Conservation (phyloP, 257 asterid genomes). For the Jacaranda mimosifolia region DNA sequence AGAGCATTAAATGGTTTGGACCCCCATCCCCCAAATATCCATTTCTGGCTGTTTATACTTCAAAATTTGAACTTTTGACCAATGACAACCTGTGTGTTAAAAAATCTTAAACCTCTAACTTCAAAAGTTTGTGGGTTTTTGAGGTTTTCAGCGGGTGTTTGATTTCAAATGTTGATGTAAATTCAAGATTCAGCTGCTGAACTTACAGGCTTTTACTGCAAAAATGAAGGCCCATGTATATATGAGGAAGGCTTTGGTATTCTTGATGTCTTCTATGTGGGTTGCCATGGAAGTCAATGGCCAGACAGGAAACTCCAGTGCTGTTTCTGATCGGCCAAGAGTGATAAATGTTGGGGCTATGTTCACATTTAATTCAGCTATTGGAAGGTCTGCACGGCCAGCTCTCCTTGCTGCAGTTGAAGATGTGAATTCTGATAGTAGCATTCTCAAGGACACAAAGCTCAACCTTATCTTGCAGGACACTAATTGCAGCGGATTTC, state of each 20-base stretch:
- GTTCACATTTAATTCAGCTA: conserved; percentile 71
- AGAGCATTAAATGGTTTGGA: background rate
- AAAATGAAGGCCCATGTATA: conserved; percentile 39
- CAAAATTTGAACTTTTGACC: background rate
- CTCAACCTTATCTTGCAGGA: conserved; percentile 70
- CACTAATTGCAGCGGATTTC: conserved; percentile 92
- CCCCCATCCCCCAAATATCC: background rate
- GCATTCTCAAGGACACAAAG: conserved; percentile 55
- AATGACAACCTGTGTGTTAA: conserved; percentile 18
- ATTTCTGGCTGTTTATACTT: background rate
- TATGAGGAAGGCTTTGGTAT: conserved; percentile 39
- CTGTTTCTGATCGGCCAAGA: conserved; percentile 39
- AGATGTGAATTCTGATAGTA: conserved; percentile 74
- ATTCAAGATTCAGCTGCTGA: conserved; percentile 34
- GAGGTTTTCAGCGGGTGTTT: conserved; percentile 38
- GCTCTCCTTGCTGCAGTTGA: conserved; percentile 81
- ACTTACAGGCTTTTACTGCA: conserved; percentile 1
- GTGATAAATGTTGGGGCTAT: conserved; percentile 80
- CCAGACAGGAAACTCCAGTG: conserved; percentile 40
- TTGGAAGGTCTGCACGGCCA: conserved; percentile 78
- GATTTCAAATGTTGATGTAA: conserved; percentile 43
- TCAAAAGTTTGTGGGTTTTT: conserved; percentile 33
- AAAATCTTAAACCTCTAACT: conserved; percentile 36
- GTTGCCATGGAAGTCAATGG: conserved; percentile 26
- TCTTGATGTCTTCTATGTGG: conserved; percentile 42